Evolutionary conservation across 352 stramenopile genomes (phyloP), one percentile per base, ranked within the genome.

Genomic region (Phytophthora pluvialis): DNA sequence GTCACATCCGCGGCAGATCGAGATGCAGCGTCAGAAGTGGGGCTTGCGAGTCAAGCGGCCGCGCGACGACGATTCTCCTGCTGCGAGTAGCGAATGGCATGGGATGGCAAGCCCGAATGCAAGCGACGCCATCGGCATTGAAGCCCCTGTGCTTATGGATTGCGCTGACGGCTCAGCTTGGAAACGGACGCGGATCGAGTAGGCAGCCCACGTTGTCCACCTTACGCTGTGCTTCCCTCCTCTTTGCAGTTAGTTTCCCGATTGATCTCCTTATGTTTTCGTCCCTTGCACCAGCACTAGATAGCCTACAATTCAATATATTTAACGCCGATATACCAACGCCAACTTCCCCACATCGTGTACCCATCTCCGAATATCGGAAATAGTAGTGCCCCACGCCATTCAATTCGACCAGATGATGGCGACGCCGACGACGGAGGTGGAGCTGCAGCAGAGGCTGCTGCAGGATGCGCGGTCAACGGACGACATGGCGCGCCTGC

Each of bases 161-260:
- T 77, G 75, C 40, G 72, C 65, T 15, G 58, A 64, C 3, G 46
- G 54, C 1, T 63, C 82, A 1, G 42, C 72, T 48, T 90, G 83
- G 81, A 92, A 92, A 65, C 81, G 83, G 16, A 75, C 84, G 46
- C 81, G 83, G 13, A 61, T 83, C 39, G 76, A 88, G 38, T 91
- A 70, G 63, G n/a, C 29, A 47, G 33, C 46, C n/a, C 11, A 9
- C 32, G 3, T 36, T 45, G n/a, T 25, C 13, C 32, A 44, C 25
- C 16, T 51, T n/a, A 13, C 3, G 4, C 18, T 18, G 5, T 6
- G 12, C 42, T 10, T 47, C 10, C 31, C 11, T 35, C 31, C 16
- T 21, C 39, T 18, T 60, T 11, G 36, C 35, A 46, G 12, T 16
- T 59, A 39, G 13, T 46, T 60, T 63, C 26, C 31, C 9, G 26